These are phyloP conservation scores for Fusarium concolor DNA, from an alignment of 2,329 filamentous ascomycete species.

Conservation along the genomic window DNA sequence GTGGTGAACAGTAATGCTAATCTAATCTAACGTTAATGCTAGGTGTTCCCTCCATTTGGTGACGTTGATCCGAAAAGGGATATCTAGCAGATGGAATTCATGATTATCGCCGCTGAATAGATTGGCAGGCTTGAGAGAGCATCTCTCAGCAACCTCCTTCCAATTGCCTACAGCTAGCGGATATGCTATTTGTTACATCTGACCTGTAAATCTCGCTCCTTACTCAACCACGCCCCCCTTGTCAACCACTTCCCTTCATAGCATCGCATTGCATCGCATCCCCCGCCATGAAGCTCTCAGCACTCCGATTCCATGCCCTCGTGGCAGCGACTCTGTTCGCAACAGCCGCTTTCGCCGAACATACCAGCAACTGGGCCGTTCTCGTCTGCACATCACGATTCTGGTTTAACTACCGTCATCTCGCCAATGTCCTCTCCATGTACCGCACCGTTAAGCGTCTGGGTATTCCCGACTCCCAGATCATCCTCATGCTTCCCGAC, in stretches of 20 bases:
- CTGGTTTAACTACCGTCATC: conserved; percentile 99
- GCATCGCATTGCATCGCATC: conserved; percentile 6
- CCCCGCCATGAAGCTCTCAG: conserved; percentile 63
- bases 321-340: conserved; percentile 61
- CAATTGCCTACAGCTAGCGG: conserved; percentile 19
- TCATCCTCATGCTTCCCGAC: conserved; percentile 99
- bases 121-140: conserved; percentile 44
- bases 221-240: conserved; percentile 17
- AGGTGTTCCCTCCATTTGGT: conserved; percentile 37
- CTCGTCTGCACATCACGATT: conserved; percentile 98
- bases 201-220: conserved; percentile 27
- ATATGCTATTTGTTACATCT: conserved; percentile 32
- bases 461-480: conserved; percentile 97
- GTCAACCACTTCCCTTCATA: conserved; percentile 15
- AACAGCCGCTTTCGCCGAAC: conserved; percentile 70
- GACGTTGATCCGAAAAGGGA: conserved; percentile 39
- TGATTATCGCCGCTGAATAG: conserved; percentile 27
- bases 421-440: conserved; percentile 96
- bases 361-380: conserved; percentile 99
- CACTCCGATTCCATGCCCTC: conserved; percentile 60
- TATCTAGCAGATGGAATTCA: conserved; percentile 24
- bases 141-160: conserved; percentile 29
- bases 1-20: neutral
- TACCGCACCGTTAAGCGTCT: conserved; percentile 98
- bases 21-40: neutral